These are phyloP conservation scores for Talaromyces piceae DNA, from an alignment of 2,329 filamentous ascomycete species.

Conservation along the genomic window DNA sequence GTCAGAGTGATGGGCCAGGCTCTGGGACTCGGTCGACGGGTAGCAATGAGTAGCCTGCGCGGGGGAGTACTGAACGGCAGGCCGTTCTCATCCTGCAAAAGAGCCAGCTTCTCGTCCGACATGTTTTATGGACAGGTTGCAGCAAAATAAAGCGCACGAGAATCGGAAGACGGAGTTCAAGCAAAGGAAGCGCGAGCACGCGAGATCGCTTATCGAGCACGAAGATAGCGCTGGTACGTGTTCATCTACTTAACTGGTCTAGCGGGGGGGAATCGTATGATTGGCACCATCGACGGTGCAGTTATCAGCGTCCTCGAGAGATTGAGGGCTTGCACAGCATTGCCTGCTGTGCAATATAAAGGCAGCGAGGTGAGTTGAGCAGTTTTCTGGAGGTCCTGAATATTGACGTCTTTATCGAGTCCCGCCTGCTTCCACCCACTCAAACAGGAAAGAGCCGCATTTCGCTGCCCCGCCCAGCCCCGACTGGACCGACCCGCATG, in stretches of 20 bases:
- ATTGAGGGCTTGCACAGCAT: too few species aligned
- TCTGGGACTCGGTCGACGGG: neutral
- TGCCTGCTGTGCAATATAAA: too few species aligned
- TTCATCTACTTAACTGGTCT: too few species aligned
- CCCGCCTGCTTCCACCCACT: too few species aligned
- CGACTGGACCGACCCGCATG: neutral
- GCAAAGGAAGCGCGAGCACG: neutral
- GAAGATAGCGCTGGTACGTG: neutral
- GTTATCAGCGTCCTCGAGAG: too few species aligned
- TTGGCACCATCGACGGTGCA: too few species aligned
- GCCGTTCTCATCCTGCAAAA: neutral
- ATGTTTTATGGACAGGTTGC: neutral
- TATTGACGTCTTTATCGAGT: too few species aligned
- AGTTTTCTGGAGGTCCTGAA: too few species aligned
- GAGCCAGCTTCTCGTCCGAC: conserved; percentile 8
- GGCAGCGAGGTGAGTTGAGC: too few species aligned
- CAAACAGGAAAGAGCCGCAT: neutral
- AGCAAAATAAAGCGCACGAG: neutral
- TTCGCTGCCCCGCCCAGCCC: neutral
- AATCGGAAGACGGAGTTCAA: neutral
- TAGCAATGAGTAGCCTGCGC: neutral
- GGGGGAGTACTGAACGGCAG: neutral
- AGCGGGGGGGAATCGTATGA: too few species aligned
- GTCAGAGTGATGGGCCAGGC: conserved; percentile 3
- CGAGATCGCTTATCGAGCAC: too few species aligned